phyloP scores from a whole-genome alignment of 108 stramenopile species.

The Cylindrotheca fusiformis region DNA sequence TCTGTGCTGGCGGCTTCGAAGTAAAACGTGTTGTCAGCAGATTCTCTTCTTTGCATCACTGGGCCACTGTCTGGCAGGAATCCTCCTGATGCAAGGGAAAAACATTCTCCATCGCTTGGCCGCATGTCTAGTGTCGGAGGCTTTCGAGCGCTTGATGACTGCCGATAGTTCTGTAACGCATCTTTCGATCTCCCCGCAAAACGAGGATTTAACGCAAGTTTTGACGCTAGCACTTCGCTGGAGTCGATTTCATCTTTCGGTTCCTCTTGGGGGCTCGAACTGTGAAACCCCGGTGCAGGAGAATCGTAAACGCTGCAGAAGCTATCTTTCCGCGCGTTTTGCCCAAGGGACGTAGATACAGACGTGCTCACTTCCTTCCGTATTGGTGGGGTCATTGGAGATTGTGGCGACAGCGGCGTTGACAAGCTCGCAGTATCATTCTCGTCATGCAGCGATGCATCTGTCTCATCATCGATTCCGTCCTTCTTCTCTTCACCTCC shows the following conservation, averaged over 20 bases:
- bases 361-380: not conserved
- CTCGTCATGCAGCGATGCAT: not conserved
- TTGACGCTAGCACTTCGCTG: slow-evolving; percentile 1
- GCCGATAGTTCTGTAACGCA: slow-evolving; percentile 37
- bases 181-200: slow-evolving; percentile 26
- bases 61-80: not conserved
- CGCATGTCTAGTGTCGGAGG: not conserved
- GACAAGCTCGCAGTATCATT: too few relatives aligned
- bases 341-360: not conserved
- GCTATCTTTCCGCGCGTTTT: not conserved
- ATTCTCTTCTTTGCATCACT: slow-evolving; percentile 1
- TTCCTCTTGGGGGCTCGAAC: too few relatives aligned
- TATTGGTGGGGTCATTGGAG: too few relatives aligned
- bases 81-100: not conserved
- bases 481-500: slow-evolving; percentile 15
- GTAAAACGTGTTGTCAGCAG: slow-evolving; percentile 29
- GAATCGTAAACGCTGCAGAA: not conserved
- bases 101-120: not conserved
- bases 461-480: not conserved
- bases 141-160: not conserved
- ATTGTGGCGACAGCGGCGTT: not conserved
- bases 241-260: slow-evolving; percentile 2
- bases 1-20: slow-evolving; percentile 73
- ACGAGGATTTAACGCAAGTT: slow-evolving; percentile 2
- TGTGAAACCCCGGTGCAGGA: too few relatives aligned